These are phyloP conservation scores for Spathaspora arborariae DNA, from an alignment of 805 yeast genomes.

Conservation along the genomic window DNA sequence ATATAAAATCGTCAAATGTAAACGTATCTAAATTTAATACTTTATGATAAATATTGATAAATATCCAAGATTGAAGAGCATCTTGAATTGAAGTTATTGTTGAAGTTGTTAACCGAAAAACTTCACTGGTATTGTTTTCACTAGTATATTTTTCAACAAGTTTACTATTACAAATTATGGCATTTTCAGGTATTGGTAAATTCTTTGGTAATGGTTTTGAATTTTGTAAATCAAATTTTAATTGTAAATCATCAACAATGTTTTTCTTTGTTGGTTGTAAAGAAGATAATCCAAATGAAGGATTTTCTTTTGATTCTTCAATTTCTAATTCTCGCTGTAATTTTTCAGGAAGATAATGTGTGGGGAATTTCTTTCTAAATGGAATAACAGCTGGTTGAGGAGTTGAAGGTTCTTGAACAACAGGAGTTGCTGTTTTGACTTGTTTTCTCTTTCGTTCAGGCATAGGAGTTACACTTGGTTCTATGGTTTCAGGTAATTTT, in stretches of 20 bases:
- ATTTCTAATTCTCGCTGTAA: slow-evolving; percentile 13
- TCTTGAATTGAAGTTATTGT: slow-evolving; percentile 28
- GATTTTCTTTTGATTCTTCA: slow-evolving; percentile 5
- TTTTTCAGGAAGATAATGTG: slow-evolving; percentile 30
- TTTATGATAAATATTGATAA: slow-evolving; percentile 64
- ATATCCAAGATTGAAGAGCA: slow-evolving; percentile 70
- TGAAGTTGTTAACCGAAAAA: slow-evolving; percentile 9
- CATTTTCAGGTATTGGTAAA: slow-evolving; percentile 23
- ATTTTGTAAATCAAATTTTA: slow-evolving; percentile 31
- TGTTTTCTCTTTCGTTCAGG: slow-evolving; percentile 1
- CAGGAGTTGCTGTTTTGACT: background rate
- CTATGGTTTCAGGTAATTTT: background rate
- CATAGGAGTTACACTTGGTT: slow-evolving; percentile 1
- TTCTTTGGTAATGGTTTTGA: slow-evolving; percentile 20
- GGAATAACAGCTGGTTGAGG: slow-evolving; percentile 2
- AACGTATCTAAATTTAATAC: slow-evolving; percentile 66
- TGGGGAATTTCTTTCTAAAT: slow-evolving; percentile 20
- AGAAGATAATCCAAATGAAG: slow-evolving; percentile 6
- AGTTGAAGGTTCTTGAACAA: background rate
- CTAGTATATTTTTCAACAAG: background rate
- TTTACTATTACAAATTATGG: background rate
- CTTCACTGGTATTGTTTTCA: slow-evolving; percentile 4
- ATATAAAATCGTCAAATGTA: slow-evolving; percentile 74
- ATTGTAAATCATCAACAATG: slow-evolving; percentile 25
- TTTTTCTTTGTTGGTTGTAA: slow-evolving; percentile 28